These are phyloP conservation scores for Drechslerella stenobrocha DNA, from an alignment of 2,329 filamentous ascomycete species.

Conservation along the genomic window DNA sequence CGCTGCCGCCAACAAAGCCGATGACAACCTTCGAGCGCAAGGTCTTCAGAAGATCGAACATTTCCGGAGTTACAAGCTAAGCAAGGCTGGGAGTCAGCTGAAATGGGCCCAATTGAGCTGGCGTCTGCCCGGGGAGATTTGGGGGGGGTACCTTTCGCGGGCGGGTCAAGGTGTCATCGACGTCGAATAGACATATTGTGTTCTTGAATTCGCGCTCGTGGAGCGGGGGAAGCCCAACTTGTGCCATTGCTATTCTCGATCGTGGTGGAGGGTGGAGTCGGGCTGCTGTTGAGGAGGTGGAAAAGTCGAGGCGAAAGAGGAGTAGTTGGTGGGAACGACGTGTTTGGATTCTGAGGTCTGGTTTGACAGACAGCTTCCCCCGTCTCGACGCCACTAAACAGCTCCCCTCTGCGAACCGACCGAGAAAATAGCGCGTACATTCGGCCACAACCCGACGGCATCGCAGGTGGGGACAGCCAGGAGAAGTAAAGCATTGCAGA, in stretches of 20 bases:
- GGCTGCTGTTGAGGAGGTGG: neutral
- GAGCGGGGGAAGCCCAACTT: constrained; percentile 13
- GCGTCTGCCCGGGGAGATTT: neutral
- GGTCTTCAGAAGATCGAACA: constrained; percentile 75
- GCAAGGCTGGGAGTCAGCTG: constrained; percentile 14
- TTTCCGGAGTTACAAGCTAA: constrained; percentile 73
- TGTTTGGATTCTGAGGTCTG: constrained; percentile 18
- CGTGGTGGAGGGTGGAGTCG: neutral
- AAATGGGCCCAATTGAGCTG: constrained; percentile 1
- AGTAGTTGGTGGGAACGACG: constrained; percentile 18
- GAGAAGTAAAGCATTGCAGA: too few relatives aligned
- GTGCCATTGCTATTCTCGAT: constrained; percentile 3
- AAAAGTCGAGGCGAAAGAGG: constrained; percentile 13
- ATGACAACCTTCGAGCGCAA: constrained; percentile 87
- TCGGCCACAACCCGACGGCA: constrained; percentile 12
- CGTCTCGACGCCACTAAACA: neutral
- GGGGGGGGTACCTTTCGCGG: constrained; percentile 69
- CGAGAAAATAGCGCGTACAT: neutral
- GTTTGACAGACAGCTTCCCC: too few relatives aligned
- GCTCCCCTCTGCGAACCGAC: neutral
- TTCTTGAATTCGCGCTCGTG: constrained; percentile 79
- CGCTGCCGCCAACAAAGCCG: constrained; percentile 88
- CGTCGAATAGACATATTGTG: constrained; percentile 94
- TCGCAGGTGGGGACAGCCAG: too few relatives aligned
- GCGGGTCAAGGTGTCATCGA: constrained; percentile 86